These are phyloP conservation scores for Mitragyna speciosa DNA, from an alignment of 257 asterid genomes.

Conservation along the genomic window DNA sequence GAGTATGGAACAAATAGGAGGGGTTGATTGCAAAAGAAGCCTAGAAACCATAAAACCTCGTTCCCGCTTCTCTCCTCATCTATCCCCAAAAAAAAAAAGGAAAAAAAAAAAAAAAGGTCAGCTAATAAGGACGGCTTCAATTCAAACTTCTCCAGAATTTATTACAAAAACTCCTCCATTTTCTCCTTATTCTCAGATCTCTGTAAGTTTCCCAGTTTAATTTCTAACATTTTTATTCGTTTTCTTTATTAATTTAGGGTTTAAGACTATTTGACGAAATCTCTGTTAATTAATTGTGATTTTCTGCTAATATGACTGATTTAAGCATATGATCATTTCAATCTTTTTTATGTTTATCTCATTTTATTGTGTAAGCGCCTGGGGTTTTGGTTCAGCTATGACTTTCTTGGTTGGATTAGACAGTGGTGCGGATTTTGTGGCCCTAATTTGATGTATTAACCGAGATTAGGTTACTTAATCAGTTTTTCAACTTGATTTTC, in stretches of 20 bases:
- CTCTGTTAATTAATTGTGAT: neutral
- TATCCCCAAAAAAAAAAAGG: slow-evolving; percentile 16
- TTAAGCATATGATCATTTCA: neutral
- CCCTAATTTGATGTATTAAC: neutral
- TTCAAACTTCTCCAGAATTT: slow-evolving; percentile 17
- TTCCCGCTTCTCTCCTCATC: slow-evolving; percentile 45
- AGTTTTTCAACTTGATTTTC: neutral
- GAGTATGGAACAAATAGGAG: slow-evolving; percentile 7
- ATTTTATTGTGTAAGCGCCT: neutral
- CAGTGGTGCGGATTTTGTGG: neutral
- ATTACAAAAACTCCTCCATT: slow-evolving; percentile 4
- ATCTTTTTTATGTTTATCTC: too few species aligned
- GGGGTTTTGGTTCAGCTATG: neutral
- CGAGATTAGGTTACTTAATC: neutral
- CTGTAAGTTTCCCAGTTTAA: slow-evolving; percentile 20
- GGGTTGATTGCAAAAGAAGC: slow-evolving; percentile 27
- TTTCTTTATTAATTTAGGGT: neutral
- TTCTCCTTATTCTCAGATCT: slow-evolving; percentile 20
- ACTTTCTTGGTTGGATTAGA: neutral
- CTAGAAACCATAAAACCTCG: slow-evolving; percentile 5
- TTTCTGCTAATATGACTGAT: neutral
- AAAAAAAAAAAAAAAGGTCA: neutral
- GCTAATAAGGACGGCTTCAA: slow-evolving; percentile 36
- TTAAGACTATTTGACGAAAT: neutral
- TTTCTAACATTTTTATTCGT: neutral